These are phyloP conservation scores for Fusarium nematophilum DNA, from an alignment of 2,329 filamentous ascomycete genomes.

Conservation along the genomic window DNA sequence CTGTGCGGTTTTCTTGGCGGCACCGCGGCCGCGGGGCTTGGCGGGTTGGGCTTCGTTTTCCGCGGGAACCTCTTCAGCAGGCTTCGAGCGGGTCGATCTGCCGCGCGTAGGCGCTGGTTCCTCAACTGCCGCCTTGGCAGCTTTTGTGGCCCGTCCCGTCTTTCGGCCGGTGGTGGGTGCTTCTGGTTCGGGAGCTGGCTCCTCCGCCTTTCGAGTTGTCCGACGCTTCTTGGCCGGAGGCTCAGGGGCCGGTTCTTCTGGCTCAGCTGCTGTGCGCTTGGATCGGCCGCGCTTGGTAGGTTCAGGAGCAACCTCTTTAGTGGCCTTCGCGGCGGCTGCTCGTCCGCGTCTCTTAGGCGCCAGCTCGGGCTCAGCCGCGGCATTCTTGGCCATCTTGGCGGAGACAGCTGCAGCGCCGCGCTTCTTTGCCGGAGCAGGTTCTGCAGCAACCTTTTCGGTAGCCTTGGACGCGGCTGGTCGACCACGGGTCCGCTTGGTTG, in stretches of 20 bases:
- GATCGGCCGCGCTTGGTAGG: constrained; percentile 33
- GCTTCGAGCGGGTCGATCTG: constrained; percentile 25
- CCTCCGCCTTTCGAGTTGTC: constrained; percentile 20
- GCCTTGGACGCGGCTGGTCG: constrained; percentile 17
- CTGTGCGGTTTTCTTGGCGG: constrained; percentile 14
- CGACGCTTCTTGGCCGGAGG: constrained; percentile 36
- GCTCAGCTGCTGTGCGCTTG: constrained; percentile 21
- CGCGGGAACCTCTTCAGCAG: not conserved
- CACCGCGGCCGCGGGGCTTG: constrained; percentile 27
- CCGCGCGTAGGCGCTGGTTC: constrained; percentile 17
- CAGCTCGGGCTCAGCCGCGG: constrained; percentile 9
- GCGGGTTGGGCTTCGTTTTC: constrained; percentile 8
- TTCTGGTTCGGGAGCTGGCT: constrained; percentile 10
- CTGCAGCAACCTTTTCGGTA: constrained; percentile 2
- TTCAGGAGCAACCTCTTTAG: constrained; percentile 4
- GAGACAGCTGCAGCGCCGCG: constrained; percentile 16
- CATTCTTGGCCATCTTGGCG: constrained; percentile 9
- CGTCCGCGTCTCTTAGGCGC: constrained; percentile 28
- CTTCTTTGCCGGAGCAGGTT: constrained; percentile 23
- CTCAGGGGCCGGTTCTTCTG: constrained; percentile 22
- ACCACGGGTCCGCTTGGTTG: constrained; percentile 27
- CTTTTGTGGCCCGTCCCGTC: constrained; percentile 23
- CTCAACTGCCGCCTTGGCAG: constrained; percentile 13
- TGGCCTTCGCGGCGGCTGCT: not conserved
- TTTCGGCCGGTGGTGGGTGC: constrained; percentile 12